Percentiles rank a stretch among this genome's conserved stretches.
These are phyloP conservation scores for Didymella pomorum DNA, from an alignment of 2,329 filamentous ascomycete species.

Conservation along the genomic window DNA sequence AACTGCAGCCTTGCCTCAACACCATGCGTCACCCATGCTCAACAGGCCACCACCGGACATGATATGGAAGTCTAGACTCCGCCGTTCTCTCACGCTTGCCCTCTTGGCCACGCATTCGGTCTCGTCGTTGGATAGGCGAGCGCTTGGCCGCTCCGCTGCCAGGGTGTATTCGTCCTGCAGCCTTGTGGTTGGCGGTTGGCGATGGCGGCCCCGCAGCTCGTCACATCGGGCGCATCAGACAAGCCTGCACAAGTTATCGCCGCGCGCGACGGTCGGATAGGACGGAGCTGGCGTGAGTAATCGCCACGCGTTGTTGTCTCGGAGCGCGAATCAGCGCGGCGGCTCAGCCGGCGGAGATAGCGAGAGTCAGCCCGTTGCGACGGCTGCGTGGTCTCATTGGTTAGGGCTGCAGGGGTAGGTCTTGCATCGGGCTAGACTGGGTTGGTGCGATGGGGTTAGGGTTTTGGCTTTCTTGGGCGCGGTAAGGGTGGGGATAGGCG, in stretches of 20 bases:
- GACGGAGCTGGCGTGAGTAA: constrained; percentile 26
- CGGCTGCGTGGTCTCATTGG: constrained; percentile 20
- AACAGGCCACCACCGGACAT: constrained; percentile 24
- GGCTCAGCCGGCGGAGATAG: constrained; percentile 21
- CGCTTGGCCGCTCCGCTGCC: constrained; percentile 34
- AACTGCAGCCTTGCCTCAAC: constrained; percentile 23
- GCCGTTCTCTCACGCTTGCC: constrained; percentile 18
- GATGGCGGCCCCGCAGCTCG: constrained; percentile 22
- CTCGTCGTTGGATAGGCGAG: constrained; percentile 18
- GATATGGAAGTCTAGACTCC: constrained; percentile 31
- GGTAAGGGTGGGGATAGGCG: constrained; percentile 20
- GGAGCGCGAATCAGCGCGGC: constrained; percentile 31
- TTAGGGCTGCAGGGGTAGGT: constrained; percentile 23
- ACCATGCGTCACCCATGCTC: constrained; percentile 26
- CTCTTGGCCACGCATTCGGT: constrained; percentile 17
- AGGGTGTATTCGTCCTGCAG: constrained; percentile 10
- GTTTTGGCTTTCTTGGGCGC: constrained; percentile 24
- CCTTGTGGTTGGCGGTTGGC: constrained; percentile 20
- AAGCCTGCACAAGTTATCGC: constrained; percentile 28
- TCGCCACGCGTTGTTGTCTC: constrained; percentile 34
- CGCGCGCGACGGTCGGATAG: constrained; percentile 26
- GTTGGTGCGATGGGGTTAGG: constrained; percentile 29
- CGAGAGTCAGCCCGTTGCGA: constrained; percentile 4
- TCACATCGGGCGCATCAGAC: constrained; percentile 27
- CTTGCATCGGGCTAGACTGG: constrained; percentile 14